A percentile compares a stretch with the other conserved stretches of the same genome.
These are phyloP conservation scores for Zygotorulaspora florentina DNA, from an alignment of 805 yeast species.

Conservation along the genomic window DNA sequence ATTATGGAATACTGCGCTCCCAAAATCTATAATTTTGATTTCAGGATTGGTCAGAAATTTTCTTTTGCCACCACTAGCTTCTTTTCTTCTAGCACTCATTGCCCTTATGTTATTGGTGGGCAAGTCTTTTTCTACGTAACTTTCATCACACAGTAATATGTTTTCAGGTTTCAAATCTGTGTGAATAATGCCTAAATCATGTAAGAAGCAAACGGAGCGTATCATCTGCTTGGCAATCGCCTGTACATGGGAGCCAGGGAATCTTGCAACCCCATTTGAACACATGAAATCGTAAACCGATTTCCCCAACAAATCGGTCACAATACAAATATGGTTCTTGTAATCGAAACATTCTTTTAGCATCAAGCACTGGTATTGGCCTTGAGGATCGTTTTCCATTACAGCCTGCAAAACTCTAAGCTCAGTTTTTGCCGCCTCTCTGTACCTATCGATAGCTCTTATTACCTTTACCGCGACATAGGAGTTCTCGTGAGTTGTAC, in stretches of 20 bases:
- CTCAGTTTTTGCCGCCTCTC: slow-evolving; percentile 94
- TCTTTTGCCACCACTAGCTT: slow-evolving; percentile 34
- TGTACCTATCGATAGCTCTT: slow-evolving; percentile 84
- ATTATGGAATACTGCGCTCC: slow-evolving; percentile 91
- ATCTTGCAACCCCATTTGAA: slow-evolving; percentile 76
- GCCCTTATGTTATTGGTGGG: slow-evolving; percentile 18
- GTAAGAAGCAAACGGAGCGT: slow-evolving; percentile 81
- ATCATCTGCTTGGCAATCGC: slow-evolving; percentile 82
- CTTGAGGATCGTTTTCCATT: slow-evolving; percentile 42
- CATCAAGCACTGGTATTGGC: slow-evolving; percentile 71
- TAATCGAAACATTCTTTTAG: slow-evolving; percentile 86
- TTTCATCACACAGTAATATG: slow-evolving; percentile 50
- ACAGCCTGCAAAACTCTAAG: slow-evolving; percentile 58
- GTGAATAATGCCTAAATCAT: slow-evolving; percentile 84
- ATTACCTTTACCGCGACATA: slow-evolving; percentile 89
- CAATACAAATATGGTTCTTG: slow-evolving; percentile 89
- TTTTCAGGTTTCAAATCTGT: slow-evolving; percentile 98
- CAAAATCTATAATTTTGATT: slow-evolving; percentile 91
- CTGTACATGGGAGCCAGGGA: slow-evolving; percentile 91
- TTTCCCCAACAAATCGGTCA: slow-evolving; percentile 80
- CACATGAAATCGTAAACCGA: slow-evolving; percentile 89
- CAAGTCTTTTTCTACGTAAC: slow-evolving; percentile 23
- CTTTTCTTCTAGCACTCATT: slow-evolving; percentile 29
- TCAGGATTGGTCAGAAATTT: slow-evolving; percentile 61
- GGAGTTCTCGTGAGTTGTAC: slow-evolving; percentile 21